A percentile compares a stretch with the other conserved stretches of the same genome.
phyloP scores from a whole-genome alignment of 495 filamentous ascomycete species.

The Penicillium soppii region DNA sequence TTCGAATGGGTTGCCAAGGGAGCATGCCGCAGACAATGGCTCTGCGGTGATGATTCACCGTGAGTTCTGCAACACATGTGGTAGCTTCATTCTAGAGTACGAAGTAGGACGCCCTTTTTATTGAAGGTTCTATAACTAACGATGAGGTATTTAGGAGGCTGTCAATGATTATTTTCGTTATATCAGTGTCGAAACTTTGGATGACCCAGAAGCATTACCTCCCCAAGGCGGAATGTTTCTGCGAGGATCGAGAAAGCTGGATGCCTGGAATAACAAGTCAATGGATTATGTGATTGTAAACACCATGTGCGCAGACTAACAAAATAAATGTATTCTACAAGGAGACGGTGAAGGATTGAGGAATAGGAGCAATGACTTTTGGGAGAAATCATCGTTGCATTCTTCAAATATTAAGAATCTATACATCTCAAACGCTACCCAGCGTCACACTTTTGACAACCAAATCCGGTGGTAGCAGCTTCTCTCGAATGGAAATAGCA shows the following conservation, averaged over 20 bases:
- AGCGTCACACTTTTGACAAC: slow-evolving; percentile 27
- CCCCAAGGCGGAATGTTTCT: slow-evolving; percentile 72
- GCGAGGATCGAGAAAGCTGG: slow-evolving; percentile 55
- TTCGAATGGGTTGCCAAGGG: slow-evolving; percentile 40
- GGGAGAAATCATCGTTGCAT: too few relatives aligned
- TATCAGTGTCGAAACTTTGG: slow-evolving; percentile 63
- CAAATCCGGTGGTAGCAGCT: slow-evolving; percentile 27
- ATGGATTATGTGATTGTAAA: too few relatives aligned
- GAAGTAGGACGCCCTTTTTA: slow-evolving; percentile 40
- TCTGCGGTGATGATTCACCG: slow-evolving; percentile 53
- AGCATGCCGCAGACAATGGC: slow-evolving; percentile 58
- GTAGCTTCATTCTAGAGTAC: slow-evolving; percentile 63
- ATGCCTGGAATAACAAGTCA: slow-evolving; percentile 63
- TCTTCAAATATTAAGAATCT: neutral
- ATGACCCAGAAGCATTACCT: slow-evolving; percentile 57
- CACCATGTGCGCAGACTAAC: too few relatives aligned
- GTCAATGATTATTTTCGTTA: slow-evolving; percentile 60
- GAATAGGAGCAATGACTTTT: neutral
- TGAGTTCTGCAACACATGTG: slow-evolving; percentile 64
- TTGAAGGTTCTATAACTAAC: neutral
- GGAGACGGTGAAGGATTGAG: slow-evolving; percentile 54
- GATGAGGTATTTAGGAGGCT: slow-evolving; percentile 36
- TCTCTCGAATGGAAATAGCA: slow-evolving; percentile 28
- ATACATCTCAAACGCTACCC: neutral
- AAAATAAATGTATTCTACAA: slow-evolving; percentile 64